Conservation (phyloP, 2,329 filamentous ascomycete species). For the Plenodomus tracheiphilus region DNA sequence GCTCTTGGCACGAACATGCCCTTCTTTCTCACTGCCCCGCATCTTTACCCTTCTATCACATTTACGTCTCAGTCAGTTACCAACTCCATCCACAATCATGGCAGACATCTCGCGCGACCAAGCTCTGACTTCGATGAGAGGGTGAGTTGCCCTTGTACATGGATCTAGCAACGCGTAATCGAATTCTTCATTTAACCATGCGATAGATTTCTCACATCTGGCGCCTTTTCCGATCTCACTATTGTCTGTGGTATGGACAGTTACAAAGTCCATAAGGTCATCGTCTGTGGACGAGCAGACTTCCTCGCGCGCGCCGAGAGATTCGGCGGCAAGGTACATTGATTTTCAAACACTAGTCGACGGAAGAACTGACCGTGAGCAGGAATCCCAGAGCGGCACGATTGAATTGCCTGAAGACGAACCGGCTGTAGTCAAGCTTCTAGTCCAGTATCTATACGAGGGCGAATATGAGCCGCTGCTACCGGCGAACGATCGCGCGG, state of each 20-base stretch:
- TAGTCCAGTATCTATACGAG: constrained; percentile 18
- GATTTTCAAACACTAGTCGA: too few relatives aligned
- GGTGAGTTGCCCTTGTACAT: not conserved
- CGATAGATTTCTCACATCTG: not conserved
- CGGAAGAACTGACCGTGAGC: not conserved
- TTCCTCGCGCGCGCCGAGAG: constrained; percentile 13
- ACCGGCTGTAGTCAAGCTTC: constrained; percentile 9
- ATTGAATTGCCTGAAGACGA: constrained; percentile 13
- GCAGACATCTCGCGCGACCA: too few relatives aligned
- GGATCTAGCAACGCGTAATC: too few relatives aligned
- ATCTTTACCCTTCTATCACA: too few relatives aligned
- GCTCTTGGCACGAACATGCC: too few relatives aligned
- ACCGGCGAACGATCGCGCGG: not conserved
- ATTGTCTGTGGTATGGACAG: constrained; percentile 11
- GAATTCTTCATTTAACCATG: not conserved
- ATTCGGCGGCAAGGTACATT: constrained; percentile 13
- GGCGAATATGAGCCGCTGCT: constrained; percentile 9
- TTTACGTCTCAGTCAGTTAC: too few relatives aligned
- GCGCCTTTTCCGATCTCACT: constrained; percentile 7
- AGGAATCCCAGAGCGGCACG: not conserved
- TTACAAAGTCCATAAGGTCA: constrained; percentile 15
- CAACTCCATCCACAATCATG: too few relatives aligned
- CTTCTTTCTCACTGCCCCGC: too few relatives aligned
- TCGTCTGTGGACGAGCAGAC: constrained; percentile 10
- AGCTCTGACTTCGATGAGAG: not conserved